Evolutionary conservation across 208 protist genomes (phyloP), one percentile per base, ranked within the genome.

Genomic region (Leishmania mexicana): DNA sequence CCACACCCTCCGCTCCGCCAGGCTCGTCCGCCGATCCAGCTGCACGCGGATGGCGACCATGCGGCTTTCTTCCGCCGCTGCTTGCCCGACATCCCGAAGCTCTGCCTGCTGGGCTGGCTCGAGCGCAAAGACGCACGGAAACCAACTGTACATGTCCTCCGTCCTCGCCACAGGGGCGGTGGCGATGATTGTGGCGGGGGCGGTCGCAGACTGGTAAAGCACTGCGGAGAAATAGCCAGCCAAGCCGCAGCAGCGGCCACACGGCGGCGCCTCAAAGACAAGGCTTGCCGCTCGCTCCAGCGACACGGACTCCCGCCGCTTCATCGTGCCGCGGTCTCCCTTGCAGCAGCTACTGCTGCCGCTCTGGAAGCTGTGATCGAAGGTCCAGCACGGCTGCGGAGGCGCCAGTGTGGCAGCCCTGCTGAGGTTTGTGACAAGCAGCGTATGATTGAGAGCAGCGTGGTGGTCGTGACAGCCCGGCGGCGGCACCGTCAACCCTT

Each of bases 121-220:
- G 1, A 96, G 57, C 0, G 92, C 75, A 75, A 97, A 91, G 40
- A 93, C 72, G 85, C 87, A 94, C 0, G 95, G 95, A 82, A 98
- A 98, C 94, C 95, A 98, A 83, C 95, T 98, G 85, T 92, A 96
- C 89, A 98, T 89, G 73, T 82, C 87, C 38, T 49, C 45, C 28
- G 95, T 97, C 53, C 92, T 89, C 6, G 58, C 76, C 38, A 11
- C 45, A 58, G 81, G 78, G 8, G 40, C 78, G 4, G 81, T 92
- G 47, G 80, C 57, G 38, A 90, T 31, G 28, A n/a, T 65, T n/a
- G 88, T 84, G 19, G 71, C 58, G 71, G 51, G 17, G 42, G 78
- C 35, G 75, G 53, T 81, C n/a, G n/a, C 40, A 38, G 64, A 79
- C 40, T 21, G 24, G 81, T 93, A 98, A 24, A 98, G 87, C 19